Base-by-base conservation (phyloP, 306 rosid species). In the Cucumis hystrix region DNA sequence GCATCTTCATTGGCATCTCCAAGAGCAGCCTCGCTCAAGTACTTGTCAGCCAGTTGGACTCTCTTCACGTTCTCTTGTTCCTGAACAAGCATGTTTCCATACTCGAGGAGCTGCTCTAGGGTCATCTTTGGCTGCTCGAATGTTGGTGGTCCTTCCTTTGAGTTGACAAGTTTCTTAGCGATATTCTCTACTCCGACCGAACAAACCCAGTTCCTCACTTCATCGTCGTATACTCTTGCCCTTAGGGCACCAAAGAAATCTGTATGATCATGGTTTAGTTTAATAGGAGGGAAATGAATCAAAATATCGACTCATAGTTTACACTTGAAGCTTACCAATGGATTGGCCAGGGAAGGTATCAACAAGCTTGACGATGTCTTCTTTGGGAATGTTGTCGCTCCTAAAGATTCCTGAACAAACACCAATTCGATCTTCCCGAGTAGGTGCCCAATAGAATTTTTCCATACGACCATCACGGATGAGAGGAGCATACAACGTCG, bases 381-480 rank as follows among this genome's bases (percentile, higher is more conserved):
- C 83, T 0, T 13, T 64, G 23, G 87, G 7, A 14, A 90, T 8
- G 47, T 84, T 83, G 73, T 90, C 96, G 57, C 6, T 79, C 7
- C 88, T 80, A 85, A 90, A 90, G 83, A 90, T 90, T 4, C 96
- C 96, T 28, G 21, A 66, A 81, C 96, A 90, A 23, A 90, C 96
- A 78, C 96, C 96, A 43, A 90, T 13, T 4, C 96, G 80, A 71
- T 90, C 96, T 0, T 90, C 96, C 28, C 96, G 82, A 1, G 91
- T 90, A 17, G 96, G 96, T 2, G 96, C 92, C 96, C 96, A 90
- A 78, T 90, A 90, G 81, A 90, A 90, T 70, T 90, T 90, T 86
- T 90, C 96, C 96, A 90, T 90, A 73, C 96, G 96, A 0, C 96
- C 96, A 18, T 90, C 96, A 78, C 96, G 96, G 81, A 90, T 90